Evolutionary conservation across 345 rosid species (phyloP).

Genomic region (Aquilaria sinensis): DNA sequence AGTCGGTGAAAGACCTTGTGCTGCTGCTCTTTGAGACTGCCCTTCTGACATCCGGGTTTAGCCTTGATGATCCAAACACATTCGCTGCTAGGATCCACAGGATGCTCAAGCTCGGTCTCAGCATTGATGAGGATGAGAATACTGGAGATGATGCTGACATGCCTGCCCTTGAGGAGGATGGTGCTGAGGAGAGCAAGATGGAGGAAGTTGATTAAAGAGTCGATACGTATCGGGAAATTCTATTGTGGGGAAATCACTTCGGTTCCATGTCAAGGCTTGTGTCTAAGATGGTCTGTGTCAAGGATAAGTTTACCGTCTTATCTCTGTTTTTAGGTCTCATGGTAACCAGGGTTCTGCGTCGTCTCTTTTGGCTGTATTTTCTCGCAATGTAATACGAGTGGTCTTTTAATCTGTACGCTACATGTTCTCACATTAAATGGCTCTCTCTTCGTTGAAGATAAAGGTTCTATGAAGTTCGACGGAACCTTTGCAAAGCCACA

Average conservation of each 20-base stretch:
- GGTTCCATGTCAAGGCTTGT: not conserved
- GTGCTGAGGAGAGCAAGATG: constrained; percentile 91
- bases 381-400: too few species aligned
- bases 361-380: too few species aligned
- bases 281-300: too few species aligned
- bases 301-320: not conserved
- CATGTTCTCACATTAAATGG: too few species aligned
- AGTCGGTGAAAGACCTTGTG: constrained; percentile 80
- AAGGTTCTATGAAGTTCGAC: too few species aligned
- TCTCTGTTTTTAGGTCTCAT: not conserved
- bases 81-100: constrained; percentile 76
- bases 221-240: too few species aligned
- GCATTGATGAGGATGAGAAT: constrained; percentile 62
- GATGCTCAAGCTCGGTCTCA: constrained; percentile 85
- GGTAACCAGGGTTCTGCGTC: too few species aligned
- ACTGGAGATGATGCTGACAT: constrained; percentile 57
- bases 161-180: constrained; percentile 78
- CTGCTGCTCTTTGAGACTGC: constrained; percentile 77
- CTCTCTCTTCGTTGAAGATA: too few species aligned
- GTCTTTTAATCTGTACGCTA: too few species aligned
- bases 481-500: too few species aligned
- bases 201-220: constrained; percentile 67
- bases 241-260: too few species aligned
- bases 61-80: constrained; percentile 84
- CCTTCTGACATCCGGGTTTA: constrained; percentile 74